These are phyloP conservation scores for Lactifluus echinatus DNA, from an alignment of 768 basidiomycete species.

Conservation along the genomic window DNA sequence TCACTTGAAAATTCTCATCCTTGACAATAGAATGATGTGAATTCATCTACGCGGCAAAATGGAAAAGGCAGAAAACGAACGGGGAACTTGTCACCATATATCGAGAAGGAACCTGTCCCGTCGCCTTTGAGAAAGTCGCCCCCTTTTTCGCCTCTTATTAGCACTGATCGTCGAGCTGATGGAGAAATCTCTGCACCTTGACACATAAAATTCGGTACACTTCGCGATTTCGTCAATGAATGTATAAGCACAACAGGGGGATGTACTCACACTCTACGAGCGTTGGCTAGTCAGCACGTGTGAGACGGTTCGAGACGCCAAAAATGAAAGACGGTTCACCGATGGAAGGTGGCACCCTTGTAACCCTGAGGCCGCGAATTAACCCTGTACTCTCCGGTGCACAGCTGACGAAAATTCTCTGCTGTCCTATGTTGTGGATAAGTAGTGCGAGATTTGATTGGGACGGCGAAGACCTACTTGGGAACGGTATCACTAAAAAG, in stretches of 20 bases:
- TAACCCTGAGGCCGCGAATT: conserved; percentile 86
- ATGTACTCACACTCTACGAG: conserved; percentile 55
- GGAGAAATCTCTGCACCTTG: conserved; percentile 48
- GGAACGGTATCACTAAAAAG: conserved; percentile 93
- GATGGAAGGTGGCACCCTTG: conserved; percentile 85
- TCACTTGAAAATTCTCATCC: conserved; percentile 94
- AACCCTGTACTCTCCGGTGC: conserved; percentile 90
- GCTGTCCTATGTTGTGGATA: conserved; percentile 58
- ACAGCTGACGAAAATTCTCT: conserved; percentile 95
- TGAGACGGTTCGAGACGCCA: conserved; percentile 22
- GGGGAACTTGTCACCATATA: conserved; percentile 91
- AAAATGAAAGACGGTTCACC: conserved; percentile 41
- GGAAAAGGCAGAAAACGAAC: conserved; percentile 35
- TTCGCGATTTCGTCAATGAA: conserved; percentile 25
- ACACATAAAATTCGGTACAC: conserved; percentile 92
- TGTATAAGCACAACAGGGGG: neutral
- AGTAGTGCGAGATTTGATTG: neutral
- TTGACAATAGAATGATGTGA: conserved; percentile 25
- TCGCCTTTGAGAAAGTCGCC: conserved; percentile 94
- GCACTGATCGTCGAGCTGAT: neutral
- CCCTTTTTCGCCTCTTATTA: conserved; percentile 34
- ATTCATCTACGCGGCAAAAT: neutral
- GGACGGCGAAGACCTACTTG: conserved; percentile 46
- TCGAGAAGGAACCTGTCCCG: conserved; percentile 94
- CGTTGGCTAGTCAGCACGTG: conserved; percentile 21